phyloP scores from a whole-genome alignment of 352 stramenopile genomes.

The Peronosclerospora sorghi region DNA sequence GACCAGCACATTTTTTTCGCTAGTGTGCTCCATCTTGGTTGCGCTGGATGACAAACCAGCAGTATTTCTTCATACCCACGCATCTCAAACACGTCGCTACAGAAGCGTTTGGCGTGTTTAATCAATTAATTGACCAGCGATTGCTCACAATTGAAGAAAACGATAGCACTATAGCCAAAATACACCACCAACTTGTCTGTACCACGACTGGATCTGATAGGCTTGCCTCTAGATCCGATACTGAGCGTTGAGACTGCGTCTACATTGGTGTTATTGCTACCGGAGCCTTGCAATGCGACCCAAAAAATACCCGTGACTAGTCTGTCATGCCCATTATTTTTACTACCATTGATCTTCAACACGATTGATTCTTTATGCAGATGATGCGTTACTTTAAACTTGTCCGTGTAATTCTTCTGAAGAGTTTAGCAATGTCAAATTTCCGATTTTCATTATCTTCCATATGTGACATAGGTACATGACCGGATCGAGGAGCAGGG shows the following conservation, averaged over 20 bases:
- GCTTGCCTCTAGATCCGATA: conserved; percentile 28
- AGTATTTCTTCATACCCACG: conserved; percentile 69
- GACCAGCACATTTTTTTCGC: conserved; percentile 77
- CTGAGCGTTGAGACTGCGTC: conserved; percentile 36
- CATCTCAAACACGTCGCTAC: conserved; percentile 67
- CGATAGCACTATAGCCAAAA: conserved; percentile 88
- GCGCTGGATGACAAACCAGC: conserved; percentile 49
- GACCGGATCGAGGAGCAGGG: too few relatives aligned
- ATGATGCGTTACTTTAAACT: conserved; percentile 73
- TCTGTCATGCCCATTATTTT: conserved; percentile 17
- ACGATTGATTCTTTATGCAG: conserved; percentile 79
- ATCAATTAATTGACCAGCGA: conserved; percentile 56
- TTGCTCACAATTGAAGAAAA: conserved; percentile 88
- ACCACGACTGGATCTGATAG: conserved; percentile 57
- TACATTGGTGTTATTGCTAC: conserved; percentile 6
- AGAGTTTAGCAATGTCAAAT: conserved; percentile 79
- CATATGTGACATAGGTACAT: conserved; percentile 27
- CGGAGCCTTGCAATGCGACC: conserved; percentile 2
- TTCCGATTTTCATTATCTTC: conserved; percentile 43
- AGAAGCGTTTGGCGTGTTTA: conserved; percentile 69
- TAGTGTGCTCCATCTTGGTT: conserved; percentile 72
- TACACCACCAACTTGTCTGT: conserved; percentile 89
- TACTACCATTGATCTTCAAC: conserved; percentile 40
- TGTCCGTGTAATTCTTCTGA: conserved; percentile 79
- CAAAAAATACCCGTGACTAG: conserved; percentile 28